Evolutionary conservation across 352 stramenopile genomes (phyloP).

Genomic region (Phytophthora lateralis): DNA sequence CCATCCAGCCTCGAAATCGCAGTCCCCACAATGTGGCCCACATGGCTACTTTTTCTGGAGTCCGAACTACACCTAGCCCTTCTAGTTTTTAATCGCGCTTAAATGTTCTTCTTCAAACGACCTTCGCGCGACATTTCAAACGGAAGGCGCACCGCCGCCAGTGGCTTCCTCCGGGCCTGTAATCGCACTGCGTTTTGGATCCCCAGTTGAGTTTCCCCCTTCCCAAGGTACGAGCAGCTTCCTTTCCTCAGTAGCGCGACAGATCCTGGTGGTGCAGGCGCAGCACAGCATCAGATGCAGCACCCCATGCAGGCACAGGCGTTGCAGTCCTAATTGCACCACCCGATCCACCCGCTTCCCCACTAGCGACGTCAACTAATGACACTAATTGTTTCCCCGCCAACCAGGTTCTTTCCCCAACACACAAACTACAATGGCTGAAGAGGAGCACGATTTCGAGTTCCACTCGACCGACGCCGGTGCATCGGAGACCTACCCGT

Average conservation of each 20-base stretch:
- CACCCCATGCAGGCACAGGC: not conserved
- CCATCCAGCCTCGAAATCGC: no score
- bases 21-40: no score
- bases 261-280: constrained; percentile 22
- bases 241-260: not conserved
- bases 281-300: not conserved
- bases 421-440: constrained; percentile 50
- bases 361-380: not conserved
- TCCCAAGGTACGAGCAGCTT: constrained; percentile 43
- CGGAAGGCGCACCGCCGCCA: constrained; percentile 2
- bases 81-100: constrained; percentile 23
- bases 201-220: constrained; percentile 47
- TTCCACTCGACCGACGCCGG: constrained; percentile 96
- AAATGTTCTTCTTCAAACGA: not conserved
- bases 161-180: constrained; percentile 11
- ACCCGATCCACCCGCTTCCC: not conserved
- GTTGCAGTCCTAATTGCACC: not conserved
- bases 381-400: not conserved
- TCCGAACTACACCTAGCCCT: not conserved
- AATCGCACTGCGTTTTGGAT: constrained; percentile 32
- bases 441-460: constrained; percentile 77
- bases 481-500: constrained; percentile 97
- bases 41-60: no score
- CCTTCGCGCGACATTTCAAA: not conserved
- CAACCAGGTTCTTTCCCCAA: constrained; percentile 21